A percentile compares a stretch with the other conserved stretches of the same genome.
phyloP scores from a whole-genome alignment of 2,329 filamentous ascomycete species.

The Aulographum hederae region DNA sequence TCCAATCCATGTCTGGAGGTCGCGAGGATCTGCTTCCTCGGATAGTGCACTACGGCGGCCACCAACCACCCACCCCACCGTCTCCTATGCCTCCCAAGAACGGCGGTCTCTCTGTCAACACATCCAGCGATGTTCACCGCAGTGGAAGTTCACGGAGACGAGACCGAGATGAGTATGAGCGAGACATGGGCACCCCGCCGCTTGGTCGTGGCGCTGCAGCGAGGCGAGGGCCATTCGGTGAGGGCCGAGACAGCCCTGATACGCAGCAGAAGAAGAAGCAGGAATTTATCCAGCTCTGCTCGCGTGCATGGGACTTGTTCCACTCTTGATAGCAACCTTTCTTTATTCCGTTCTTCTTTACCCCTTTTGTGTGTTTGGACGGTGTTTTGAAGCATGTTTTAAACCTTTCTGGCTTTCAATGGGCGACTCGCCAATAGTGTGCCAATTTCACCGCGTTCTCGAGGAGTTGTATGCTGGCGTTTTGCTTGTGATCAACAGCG shows the following conservation, averaged over 20 bases:
- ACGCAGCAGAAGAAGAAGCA: slow-evolving; percentile 76
- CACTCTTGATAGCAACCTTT: too few species aligned
- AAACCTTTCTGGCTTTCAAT: too few species aligned
- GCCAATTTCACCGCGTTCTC: too few species aligned
- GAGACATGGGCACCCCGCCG: slow-evolving; percentile 70
- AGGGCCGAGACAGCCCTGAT: slow-evolving; percentile 67
- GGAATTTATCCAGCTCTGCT: slow-evolving; percentile 73
- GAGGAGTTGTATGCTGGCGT: too few species aligned
- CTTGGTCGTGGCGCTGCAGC: slow-evolving; percentile 48
- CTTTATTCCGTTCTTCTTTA: too few species aligned
- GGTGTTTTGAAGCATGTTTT: too few species aligned
- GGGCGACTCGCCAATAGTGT: too few species aligned
- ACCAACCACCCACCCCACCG: slow-evolving; percentile 82
- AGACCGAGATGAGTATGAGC: slow-evolving; percentile 76
- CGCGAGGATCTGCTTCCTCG: slow-evolving; percentile 82
- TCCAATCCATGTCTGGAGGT: slow-evolving; percentile 78
- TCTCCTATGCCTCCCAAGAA: slow-evolving; percentile 44
- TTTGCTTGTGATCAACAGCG: too few species aligned
- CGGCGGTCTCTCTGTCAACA: slow-evolving; percentile 1
- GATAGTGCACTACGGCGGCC: slow-evolving; percentile 85
- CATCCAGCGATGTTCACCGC: slow-evolving; percentile 1
- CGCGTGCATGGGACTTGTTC: slow-evolving; percentile 89
- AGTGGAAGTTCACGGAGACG: slow-evolving; percentile 49
- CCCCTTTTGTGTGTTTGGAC: too few species aligned
- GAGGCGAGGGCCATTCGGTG: slow-evolving; percentile 45